Conservation (phyloP, 116 monocot species). For the Cymodocea nodosa region DNA sequence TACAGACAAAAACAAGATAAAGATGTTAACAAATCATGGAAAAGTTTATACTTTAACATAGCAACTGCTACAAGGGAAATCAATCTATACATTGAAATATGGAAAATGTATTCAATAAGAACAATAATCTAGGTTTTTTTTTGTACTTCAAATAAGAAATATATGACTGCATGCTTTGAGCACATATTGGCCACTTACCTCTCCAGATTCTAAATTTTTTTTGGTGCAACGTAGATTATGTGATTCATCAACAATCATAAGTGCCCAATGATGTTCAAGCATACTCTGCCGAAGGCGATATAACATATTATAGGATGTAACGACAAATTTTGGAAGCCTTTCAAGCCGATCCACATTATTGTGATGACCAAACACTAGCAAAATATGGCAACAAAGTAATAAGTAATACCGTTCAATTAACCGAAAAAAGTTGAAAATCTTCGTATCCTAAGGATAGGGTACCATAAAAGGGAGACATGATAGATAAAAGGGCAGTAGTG, state of each 20-base stretch:
- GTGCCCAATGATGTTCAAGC: constrained; percentile 54
- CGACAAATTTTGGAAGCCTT: constrained; percentile 60
- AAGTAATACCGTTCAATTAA: background rate
- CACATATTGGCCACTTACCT: constrained; percentile 33
- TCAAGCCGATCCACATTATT: constrained; percentile 49
- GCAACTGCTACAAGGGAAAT: background rate
- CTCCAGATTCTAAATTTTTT: constrained; percentile 60
- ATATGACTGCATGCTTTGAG: background rate
- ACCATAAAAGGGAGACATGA: too few species aligned
- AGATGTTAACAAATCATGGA: too few species aligned
- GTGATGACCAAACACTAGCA: constrained; percentile 84
- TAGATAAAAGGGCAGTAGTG: too few species aligned
- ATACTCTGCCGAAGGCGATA: constrained; percentile 66
- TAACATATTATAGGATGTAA: constrained; percentile 85
- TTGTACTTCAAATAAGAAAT: too few species aligned
- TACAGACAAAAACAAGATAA: too few species aligned
- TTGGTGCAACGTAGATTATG: constrained; percentile 94
- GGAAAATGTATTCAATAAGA: background rate
- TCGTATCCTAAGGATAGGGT: too few species aligned
- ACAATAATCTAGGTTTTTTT: background rate
- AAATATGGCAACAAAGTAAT: constrained; percentile 3
- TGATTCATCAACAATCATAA: constrained; percentile 94
- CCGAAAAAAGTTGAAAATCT: too few species aligned
- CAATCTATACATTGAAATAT: background rate
- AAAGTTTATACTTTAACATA: too few species aligned